These are phyloP conservation scores for Eimeria brunetti DNA, from an alignment of 169 alveolate genomes.

Conservation along the genomic window DNA sequence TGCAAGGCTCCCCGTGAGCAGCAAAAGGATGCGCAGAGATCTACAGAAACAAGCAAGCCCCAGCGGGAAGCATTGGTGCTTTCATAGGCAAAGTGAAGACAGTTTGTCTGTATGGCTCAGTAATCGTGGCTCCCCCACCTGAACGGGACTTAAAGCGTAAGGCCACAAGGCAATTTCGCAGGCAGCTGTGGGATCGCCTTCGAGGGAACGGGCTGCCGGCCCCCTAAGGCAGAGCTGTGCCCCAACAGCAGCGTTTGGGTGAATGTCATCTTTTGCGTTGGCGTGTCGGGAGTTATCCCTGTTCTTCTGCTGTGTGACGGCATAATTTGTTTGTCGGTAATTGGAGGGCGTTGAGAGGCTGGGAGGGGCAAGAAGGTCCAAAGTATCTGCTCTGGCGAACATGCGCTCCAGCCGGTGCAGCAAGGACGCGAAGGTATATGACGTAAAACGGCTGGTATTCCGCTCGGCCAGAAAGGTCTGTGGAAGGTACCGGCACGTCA, in stretches of 20 bases:
- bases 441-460: background rate
- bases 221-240: conserved; percentile 66
- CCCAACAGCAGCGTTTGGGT: conserved; percentile 55
- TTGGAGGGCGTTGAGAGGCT: background rate
- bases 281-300: background rate
- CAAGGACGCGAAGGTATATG: conserved; percentile 38
- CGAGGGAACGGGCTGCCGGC: background rate
- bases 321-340: background rate
- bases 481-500: conserved; percentile 69
- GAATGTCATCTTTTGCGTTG: background rate
- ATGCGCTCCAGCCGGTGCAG: conserved; percentile 58
- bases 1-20: conserved; percentile 55
- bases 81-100: background rate
- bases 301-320: conserved; percentile 38
- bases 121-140: background rate
- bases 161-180: conserved; percentile 59
- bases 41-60: background rate
- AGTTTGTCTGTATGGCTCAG: background rate
- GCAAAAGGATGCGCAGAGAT: conserved; percentile 42
- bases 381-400: conserved; percentile 54
- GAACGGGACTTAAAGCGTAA: conserved; percentile 6
- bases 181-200: conserved; percentile 10
- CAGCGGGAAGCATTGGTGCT: background rate
- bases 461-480: background rate
- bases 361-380: conserved; percentile 55